Conservation (phyloP, 495 filamentous ascomycete genomes). For the Podospora pseudopauciseta region DNA sequence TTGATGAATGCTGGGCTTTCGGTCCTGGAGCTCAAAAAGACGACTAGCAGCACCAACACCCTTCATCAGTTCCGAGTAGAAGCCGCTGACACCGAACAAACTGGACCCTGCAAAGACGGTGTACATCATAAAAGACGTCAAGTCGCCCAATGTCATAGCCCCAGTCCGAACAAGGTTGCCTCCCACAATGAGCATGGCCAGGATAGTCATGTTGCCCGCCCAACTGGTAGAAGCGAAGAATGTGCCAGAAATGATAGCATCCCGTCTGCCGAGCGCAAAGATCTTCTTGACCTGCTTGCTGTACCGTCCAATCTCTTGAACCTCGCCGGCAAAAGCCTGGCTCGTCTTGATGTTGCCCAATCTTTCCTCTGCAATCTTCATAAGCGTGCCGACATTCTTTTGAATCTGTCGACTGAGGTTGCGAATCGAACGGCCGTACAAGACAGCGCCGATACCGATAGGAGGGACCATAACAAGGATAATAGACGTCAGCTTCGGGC, state of each 20-base stretch:
- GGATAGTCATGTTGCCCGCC: conserved; percentile 91
- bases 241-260: conserved; percentile 81
- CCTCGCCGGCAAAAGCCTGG: conserved; percentile 91
- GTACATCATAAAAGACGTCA: conserved; percentile 99
- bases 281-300: conserved; percentile 89
- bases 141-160: conserved; percentile 80
- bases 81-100: conserved; percentile 88
- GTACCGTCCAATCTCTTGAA: conserved; percentile 84
- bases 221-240: conserved; percentile 90
- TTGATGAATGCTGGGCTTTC: conserved; percentile 77
- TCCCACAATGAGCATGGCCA: conserved; percentile 87
- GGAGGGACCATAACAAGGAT: conserved; percentile 85
- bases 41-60: conserved; percentile 93
- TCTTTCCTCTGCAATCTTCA: conserved; percentile 95
- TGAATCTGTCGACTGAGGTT: conserved; percentile 88
- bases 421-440: conserved; percentile 83
- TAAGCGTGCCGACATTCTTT: conserved; percentile 83
- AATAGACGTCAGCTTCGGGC: conserved; percentile 82
- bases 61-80: conserved; percentile 98
- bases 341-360: conserved; percentile 92
- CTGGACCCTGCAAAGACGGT: conserved; percentile 87
- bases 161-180: conserved; percentile 84
- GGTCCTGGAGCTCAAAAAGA: conserved; percentile 93
- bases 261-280: conserved; percentile 77
- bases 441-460: conserved; percentile 82